Conservation (phyloP, 495 filamentous ascomycete genomes). For the Penicillium bovifimosum region DNA sequence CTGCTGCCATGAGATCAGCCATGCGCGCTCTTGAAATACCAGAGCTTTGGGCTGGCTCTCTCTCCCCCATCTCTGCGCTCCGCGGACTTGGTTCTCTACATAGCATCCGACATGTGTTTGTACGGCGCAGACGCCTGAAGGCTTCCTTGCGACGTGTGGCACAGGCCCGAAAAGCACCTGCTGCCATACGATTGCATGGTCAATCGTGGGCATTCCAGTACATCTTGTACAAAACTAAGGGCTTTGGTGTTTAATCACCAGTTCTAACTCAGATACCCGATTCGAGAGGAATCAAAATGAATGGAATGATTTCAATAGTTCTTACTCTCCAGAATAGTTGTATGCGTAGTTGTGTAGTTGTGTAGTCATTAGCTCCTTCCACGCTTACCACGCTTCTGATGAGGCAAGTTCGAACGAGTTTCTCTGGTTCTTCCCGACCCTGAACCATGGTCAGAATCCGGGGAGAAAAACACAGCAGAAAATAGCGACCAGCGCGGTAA, state of each 20-base stretch:
- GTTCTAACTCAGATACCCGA: constrained; percentile 8
- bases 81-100: neutral
- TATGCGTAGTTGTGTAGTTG: neutral
- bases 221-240: neutral
- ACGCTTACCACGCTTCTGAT: neutral
- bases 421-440: neutral
- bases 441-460: neutral
- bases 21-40: constrained; percentile 10
- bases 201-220: constrained; percentile 1
- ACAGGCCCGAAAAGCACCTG: neutral
- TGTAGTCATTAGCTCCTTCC: neutral
- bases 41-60: constrained; percentile 7
- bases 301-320: neutral
- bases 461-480: neutral
- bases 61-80: neutral
- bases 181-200: neutral
- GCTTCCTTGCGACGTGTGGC: neutral
- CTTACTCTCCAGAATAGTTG: neutral
- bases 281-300: constrained; percentile 8
- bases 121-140: neutral
- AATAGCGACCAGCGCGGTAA: neutral
- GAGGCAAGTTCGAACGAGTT: neutral
- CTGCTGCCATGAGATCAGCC: neutral
- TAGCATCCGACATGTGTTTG: neutral
- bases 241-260: neutral